Evolutionary conservation across 2,329 filamentous ascomycete species (phyloP).

Genomic region (Trichoderma sp.): DNA sequence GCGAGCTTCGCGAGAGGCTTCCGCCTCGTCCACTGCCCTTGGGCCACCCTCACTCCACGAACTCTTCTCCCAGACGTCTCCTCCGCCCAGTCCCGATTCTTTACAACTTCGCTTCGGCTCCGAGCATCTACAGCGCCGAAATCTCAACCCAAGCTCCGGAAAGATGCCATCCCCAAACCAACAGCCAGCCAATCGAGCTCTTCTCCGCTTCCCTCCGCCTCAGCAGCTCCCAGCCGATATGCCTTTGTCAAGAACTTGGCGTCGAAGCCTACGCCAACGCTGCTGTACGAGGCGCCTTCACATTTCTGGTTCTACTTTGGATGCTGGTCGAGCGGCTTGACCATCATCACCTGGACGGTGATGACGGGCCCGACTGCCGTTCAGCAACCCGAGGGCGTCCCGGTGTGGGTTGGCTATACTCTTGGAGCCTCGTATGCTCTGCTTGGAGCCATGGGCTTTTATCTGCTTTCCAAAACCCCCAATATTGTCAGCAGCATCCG

Average conservation of each 20-base stretch:
- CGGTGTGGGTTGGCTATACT: constrained; percentile 58
- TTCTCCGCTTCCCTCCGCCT: constrained; percentile 25
- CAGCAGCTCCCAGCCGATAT: constrained; percentile 37
- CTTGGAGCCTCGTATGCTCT: constrained; percentile 61
- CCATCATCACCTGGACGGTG: constrained; percentile 40
- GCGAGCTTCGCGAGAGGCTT: constrained; percentile 38
- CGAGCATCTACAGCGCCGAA: constrained; percentile 30
- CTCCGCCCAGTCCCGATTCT: constrained; percentile 33
- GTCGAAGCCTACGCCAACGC: constrained; percentile 55
- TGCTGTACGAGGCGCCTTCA: constrained; percentile 65
- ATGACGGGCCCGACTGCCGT: constrained; percentile 40
- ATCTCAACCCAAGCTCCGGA: constrained; percentile 27
- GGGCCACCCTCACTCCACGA: constrained; percentile 30
- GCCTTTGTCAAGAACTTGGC: constrained; percentile 59
- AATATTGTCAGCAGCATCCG: constrained; percentile 61
- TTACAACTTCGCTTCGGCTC: constrained; percentile 35
- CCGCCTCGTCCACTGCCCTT: constrained; percentile 34
- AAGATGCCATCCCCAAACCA: constrained; percentile 22
- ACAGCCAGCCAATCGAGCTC: constrained; percentile 25
- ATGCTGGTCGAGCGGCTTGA: constrained; percentile 57
- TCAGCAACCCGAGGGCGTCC: constrained; percentile 50
- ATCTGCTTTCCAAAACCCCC: constrained; percentile 59
- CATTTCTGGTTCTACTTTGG: constrained; percentile 64
- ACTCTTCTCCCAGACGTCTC: constrained; percentile 30
- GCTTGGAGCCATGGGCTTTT: constrained; percentile 61